A percentile compares a stretch with the other conserved stretches of the same genome.
Evolutionary conservation across 345 rosid species (phyloP).

Genomic region (Eucalyptus leucophloia): DNA sequence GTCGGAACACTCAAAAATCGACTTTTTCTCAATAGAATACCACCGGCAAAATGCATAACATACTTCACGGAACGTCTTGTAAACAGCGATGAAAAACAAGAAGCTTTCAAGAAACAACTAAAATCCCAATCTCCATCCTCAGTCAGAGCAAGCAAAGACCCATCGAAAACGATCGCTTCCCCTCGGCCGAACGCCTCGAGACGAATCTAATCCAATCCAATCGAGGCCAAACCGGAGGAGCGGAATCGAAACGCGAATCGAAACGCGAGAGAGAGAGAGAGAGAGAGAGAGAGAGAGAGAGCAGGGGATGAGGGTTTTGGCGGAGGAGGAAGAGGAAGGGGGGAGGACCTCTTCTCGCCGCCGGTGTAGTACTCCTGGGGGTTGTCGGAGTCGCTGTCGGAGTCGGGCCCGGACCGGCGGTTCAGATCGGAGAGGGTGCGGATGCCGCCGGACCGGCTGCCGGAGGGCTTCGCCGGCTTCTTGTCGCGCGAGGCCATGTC

Average conservation of each 20-base stretch:
- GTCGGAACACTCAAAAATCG: not conserved
- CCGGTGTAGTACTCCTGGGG: slow-evolving; percentile 94
- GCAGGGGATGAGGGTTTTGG: not conserved
- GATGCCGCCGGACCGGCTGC: slow-evolving; percentile 53
- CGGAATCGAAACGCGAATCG: not conserved
- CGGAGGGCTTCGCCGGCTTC: slow-evolving; percentile 57
- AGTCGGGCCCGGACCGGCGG: slow-evolving; percentile 55
- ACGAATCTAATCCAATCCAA: not conserved
- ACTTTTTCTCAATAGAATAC: not conserved
- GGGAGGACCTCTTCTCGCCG: slow-evolving; percentile 77
- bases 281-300: no score
- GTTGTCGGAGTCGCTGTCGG: slow-evolving; percentile 72
- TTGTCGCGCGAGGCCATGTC: slow-evolving; percentile 66
- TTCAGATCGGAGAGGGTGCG: slow-evolving; percentile 88
- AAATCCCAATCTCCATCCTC: not conserved
- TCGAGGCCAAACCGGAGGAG: not conserved
- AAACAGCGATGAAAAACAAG: not conserved
- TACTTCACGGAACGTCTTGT: not conserved
- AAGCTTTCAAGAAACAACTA: not conserved
- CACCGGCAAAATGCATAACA: not conserved
- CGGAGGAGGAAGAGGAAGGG: not conserved
- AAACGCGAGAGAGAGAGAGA: not conserved
- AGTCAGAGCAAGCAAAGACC: not conserved
- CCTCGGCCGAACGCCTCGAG: not conserved
- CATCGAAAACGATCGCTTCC: not conserved